A percentile compares a stretch with the other conserved stretches of the same genome.
phyloP scores from a whole-genome alignment of 257 asterid genomes.

The Salvia miltiorrhiza region DNA sequence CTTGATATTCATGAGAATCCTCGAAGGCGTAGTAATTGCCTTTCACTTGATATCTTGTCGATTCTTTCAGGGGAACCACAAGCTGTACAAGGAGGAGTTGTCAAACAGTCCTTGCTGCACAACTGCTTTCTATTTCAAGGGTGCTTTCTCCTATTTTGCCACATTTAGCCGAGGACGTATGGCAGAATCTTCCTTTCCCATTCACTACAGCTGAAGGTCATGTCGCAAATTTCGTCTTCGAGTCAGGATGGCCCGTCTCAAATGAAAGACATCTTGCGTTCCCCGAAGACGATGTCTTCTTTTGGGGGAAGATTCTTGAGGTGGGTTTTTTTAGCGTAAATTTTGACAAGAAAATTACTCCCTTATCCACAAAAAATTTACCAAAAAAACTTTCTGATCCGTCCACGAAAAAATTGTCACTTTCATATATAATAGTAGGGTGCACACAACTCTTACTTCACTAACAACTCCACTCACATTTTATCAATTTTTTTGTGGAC shows the following conservation, averaged over 20 bases:
- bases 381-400: no score
- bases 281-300: slow-evolving; percentile 58
- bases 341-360: not conserved
- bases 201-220: slow-evolving; percentile 57
- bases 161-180: slow-evolving; percentile 94
- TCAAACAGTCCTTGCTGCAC: slow-evolving; percentile 89
- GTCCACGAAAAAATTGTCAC: no score
- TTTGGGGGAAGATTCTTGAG: slow-evolving; percentile 95
- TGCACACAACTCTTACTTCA: no score
- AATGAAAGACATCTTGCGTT: slow-evolving; percentile 55
- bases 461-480: no score
- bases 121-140: slow-evolving; percentile 64
- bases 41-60: not conserved
- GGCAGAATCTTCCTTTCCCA: slow-evolving; percentile 94
- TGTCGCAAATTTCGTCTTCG: slow-evolving; percentile 63
- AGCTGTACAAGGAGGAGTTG: slow-evolving; percentile 94
- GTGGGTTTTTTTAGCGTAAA: slow-evolving; percentile 32
- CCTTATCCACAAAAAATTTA: no score
- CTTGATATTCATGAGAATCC: not conserved
- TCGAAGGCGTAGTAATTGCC: not conserved
- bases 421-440: no score
- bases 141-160: slow-evolving; percentile 91
- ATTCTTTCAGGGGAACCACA: slow-evolving; percentile 58
- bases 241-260: slow-evolving; percentile 75
- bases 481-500: no score